Conservation (phyloP, 2,329 filamentous ascomycete species). For the Ophiosphaerella korrae region DNA sequence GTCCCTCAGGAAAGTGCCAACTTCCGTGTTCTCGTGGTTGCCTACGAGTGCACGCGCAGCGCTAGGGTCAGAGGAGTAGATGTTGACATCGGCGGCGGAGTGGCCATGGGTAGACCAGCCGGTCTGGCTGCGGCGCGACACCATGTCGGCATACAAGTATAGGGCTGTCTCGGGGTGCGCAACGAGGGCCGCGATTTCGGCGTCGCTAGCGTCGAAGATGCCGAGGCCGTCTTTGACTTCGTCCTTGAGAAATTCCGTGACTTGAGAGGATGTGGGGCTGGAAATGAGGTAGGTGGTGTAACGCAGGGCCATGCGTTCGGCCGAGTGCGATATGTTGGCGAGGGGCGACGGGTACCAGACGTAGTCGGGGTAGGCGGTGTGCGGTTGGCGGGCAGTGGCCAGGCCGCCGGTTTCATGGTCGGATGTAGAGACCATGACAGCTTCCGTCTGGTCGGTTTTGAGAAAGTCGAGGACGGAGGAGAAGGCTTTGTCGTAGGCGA, state of each 20-base stretch:
- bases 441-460: slow-evolving; percentile 71
- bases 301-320: slow-evolving; percentile 70
- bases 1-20: slow-evolving; percentile 78
- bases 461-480: slow-evolving; percentile 83
- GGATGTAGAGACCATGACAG: slow-evolving; percentile 84
- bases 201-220: slow-evolving; percentile 71
- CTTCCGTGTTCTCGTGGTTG: slow-evolving; percentile 93
- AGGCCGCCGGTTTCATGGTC: slow-evolving; percentile 97
- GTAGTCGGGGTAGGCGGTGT: slow-evolving; percentile 68
- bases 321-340: slow-evolving; percentile 76
- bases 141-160: slow-evolving; percentile 78
- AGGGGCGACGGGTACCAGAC: slow-evolving; percentile 84
- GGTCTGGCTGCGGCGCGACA: slow-evolving; percentile 84
- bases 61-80: slow-evolving; percentile 79
- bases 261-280: slow-evolving; percentile 38
- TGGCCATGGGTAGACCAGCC: slow-evolving; percentile 97
- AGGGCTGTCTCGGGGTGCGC: slow-evolving; percentile 61
- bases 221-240: slow-evolving; percentile 75
- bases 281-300: slow-evolving; percentile 64
- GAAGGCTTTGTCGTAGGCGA: slow-evolving; percentile 93
- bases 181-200: slow-evolving; percentile 72
- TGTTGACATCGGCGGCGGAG: slow-evolving; percentile 88
- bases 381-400: slow-evolving; percentile 74
- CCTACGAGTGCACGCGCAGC: slow-evolving; percentile 69
- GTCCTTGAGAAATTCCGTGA: slow-evolving; percentile 66